Conservation (phyloP, 192 early-diverging fungal species). For the Entomortierella parvispora region DNA sequence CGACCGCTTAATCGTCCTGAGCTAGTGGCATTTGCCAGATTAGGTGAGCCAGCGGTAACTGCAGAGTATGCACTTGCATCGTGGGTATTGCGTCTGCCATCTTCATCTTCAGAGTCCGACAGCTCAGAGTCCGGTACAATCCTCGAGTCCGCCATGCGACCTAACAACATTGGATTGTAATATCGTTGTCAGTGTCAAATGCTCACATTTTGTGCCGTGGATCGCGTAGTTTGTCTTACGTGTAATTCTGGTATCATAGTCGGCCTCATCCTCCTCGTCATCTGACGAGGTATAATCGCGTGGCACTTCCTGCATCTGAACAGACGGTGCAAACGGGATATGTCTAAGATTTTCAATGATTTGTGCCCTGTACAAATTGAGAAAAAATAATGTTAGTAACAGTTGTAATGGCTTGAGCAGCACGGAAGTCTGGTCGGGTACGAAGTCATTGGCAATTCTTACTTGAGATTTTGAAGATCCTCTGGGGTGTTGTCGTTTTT, state of each 20-base stretch:
- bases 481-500: conserved; percentile 89
- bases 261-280: conserved; percentile 75
- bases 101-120: conserved; percentile 83
- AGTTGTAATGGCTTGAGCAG: neutral
- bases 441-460: neutral
- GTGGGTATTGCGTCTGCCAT: conserved; percentile 49
- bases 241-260: conserved; percentile 67
- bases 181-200: neutral
- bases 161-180: conserved; percentile 35
- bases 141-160: conserved; percentile 68
- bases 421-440: neutral
- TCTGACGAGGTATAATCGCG: conserved; percentile 69
- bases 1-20: conserved; percentile 38
- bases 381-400: conserved; percentile 1
- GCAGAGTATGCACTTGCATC: conserved; percentile 33
- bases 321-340: conserved; percentile 80
- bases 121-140: conserved; percentile 77
- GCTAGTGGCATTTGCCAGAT: conserved; percentile 1
- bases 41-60: conserved; percentile 25
- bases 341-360: conserved; percentile 73
- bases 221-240: conserved; percentile 57
- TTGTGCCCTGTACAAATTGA: conserved; percentile 41
- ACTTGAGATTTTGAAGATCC: conserved; percentile 88
- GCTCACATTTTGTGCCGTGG: neutral
- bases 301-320: conserved; percentile 82